These are phyloP conservation scores for Trametes maxima DNA, from an alignment of 768 basidiomycete species.

Conservation along the genomic window DNA sequence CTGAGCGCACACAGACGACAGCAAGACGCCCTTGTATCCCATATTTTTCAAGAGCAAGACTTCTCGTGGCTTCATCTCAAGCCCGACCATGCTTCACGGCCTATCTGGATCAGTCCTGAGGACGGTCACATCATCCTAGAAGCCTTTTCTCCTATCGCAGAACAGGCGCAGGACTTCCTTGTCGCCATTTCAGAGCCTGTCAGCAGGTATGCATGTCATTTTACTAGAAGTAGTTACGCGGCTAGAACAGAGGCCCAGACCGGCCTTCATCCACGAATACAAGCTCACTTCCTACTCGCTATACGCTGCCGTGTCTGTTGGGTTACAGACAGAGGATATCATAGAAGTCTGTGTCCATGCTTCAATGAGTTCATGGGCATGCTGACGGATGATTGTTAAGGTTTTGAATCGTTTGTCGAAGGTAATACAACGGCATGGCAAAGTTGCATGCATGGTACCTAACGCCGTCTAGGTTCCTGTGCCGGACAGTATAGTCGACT, in stretches of 20 bases:
- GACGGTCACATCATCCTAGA: slow-evolving; percentile 95
- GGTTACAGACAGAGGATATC: slow-evolving; percentile 96
- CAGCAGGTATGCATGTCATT: slow-evolving; percentile 73
- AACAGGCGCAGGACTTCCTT: slow-evolving; percentile 97
- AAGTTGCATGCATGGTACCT: not conserved
- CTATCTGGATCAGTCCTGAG: slow-evolving; percentile 94
- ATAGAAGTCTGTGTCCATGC: slow-evolving; percentile 75
- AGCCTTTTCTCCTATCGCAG: slow-evolving; percentile 96
- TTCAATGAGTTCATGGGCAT: slow-evolving; percentile 33
- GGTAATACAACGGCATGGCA: slow-evolving; percentile 40
- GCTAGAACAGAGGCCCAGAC: slow-evolving; percentile 52
- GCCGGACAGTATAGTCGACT: slow-evolving; percentile 79
- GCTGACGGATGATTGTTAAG: slow-evolving; percentile 38
- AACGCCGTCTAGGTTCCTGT: slow-evolving; percentile 75
- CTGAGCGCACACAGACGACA: slow-evolving; percentile 69
- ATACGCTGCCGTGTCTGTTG: slow-evolving; percentile 98
- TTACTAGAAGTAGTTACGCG: slow-evolving; percentile 34
- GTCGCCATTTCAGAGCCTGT: slow-evolving; percentile 98
- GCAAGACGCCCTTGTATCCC: slow-evolving; percentile 75
- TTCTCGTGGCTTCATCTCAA: slow-evolving; percentile 88
- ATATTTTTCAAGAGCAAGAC: slow-evolving; percentile 84
- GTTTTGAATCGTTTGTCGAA: slow-evolving; percentile 83
- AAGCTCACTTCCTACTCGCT: slow-evolving; percentile 97
- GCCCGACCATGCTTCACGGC: slow-evolving; percentile 87
- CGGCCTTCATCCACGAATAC: slow-evolving; percentile 98